A percentile compares a stretch with the other conserved stretches of the same genome.
Evolutionary conservation across 139 green algal species (phyloP).

Genomic region (Zygnema cylindricum): DNA sequence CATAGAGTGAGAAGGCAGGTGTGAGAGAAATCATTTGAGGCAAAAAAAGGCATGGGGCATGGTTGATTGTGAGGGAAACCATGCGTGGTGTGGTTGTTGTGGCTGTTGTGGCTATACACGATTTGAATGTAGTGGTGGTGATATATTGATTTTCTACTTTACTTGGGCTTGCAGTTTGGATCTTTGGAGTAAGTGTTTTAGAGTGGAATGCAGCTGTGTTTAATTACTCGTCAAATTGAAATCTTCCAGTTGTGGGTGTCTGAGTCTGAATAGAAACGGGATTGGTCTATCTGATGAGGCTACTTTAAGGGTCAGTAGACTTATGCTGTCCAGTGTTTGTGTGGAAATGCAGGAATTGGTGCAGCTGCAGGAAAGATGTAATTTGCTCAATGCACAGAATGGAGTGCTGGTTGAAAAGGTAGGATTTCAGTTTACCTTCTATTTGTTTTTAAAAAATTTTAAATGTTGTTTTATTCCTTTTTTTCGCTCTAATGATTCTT

Average conservation of each 20-base stretch:
- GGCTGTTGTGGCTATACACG: neutral
- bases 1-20: no score
- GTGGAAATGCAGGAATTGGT: conserved; percentile 25
- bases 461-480: no score
- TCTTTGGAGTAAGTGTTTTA: no score
- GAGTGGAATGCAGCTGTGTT: no score
- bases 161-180: no score
- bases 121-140: neutral
- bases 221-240: no score
- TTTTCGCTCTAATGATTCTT: no score
- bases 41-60: neutral
- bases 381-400: conserved; percentile 33
- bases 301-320: neutral
- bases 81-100: neutral
- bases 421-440: neutral
- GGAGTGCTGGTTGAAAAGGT: neutral
- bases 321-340: neutral
- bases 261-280: no score
- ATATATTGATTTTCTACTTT: neutral
- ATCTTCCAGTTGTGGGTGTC: no score
- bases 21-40: no score
- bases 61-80: no score
- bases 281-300: neutral
- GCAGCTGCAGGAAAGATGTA: conserved; percentile 33
- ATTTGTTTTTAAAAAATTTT: no score